Percentiles rank a stretch among this genome's conserved stretches.
Evolutionary conservation across 306 rosid genomes (phyloP).

Genomic region (Casuarina cunninghamiana): DNA sequence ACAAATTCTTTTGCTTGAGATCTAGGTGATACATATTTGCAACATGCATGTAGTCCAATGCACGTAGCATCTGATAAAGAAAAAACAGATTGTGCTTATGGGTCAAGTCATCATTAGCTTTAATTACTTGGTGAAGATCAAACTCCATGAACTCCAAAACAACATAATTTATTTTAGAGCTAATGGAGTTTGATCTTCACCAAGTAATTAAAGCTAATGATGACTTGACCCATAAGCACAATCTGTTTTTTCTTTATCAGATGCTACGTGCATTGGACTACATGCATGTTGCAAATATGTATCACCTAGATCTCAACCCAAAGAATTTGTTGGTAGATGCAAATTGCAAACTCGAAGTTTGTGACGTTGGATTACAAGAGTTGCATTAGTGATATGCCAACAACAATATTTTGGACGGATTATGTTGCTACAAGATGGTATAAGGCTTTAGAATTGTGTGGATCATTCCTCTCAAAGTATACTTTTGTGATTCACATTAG

Average conservation of each 20-base stretch:
- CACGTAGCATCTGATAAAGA: constrained; percentile 96
- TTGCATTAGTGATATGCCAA: constrained; percentile 84
- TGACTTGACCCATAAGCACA: constrained; percentile 89
- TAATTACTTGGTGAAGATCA: constrained; percentile 98
- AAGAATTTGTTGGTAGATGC: constrained; percentile 95
- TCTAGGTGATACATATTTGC: constrained; percentile 96
- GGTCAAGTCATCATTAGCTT: constrained; percentile 96
- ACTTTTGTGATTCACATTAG: constrained; percentile 97
- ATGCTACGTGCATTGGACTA: constrained; percentile 89
- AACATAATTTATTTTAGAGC: constrained; percentile 86
- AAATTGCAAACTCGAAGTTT: constrained; percentile 92
- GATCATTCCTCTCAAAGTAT: constrained; percentile 89
- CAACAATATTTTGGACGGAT: constrained; percentile 94
- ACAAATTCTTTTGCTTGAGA: constrained; percentile 90
- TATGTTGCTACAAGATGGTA: constrained; percentile 99
- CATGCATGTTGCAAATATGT: constrained; percentile 94
- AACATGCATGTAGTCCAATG: constrained; percentile 86
- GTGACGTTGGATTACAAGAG: constrained; percentile 96
- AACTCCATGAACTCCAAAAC: constrained; percentile 97
- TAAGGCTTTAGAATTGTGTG: constrained; percentile 95
- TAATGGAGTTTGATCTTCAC: constrained; percentile 98
- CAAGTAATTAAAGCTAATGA: constrained; percentile 98
- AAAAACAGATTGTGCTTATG: constrained; percentile 88
- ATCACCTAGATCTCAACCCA: constrained; percentile 95
- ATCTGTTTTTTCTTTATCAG: constrained; percentile 92